Conservation (phyloP, 441 rosid species). For the Pelargonium cotyledonis region DNA sequence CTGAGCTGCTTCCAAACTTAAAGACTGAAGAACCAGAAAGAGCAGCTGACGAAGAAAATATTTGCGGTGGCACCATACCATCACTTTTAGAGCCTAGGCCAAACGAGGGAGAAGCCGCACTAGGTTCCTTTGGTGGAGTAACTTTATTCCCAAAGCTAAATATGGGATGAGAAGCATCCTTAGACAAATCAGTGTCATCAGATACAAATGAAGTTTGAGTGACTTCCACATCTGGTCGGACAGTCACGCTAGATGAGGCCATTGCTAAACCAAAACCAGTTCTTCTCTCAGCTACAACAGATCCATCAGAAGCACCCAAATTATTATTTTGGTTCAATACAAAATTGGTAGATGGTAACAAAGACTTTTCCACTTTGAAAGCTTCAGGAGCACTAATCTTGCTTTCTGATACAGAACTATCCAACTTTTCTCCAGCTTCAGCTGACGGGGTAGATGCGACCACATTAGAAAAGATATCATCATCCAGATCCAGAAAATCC, state of each 20-base stretch:
- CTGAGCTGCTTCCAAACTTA: slow-evolving; percentile 23
- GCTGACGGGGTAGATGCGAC: slow-evolving; percentile 20
- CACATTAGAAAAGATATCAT: slow-evolving; percentile 38
- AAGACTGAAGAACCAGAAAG: slow-evolving; percentile 21
- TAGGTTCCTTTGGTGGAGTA: slow-evolving; percentile 27
- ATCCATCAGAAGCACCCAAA: slow-evolving; percentile 29
- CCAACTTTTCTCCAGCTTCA: slow-evolving; percentile 31
- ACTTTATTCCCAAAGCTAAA: slow-evolving; percentile 28
- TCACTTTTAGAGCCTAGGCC: slow-evolving; percentile 21
- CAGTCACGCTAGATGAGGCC: slow-evolving; percentile 26
- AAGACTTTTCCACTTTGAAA: slow-evolving; percentile 25
- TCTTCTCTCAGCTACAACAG: slow-evolving; percentile 32
- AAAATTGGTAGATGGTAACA: slow-evolving; percentile 26
- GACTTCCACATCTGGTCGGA: slow-evolving; percentile 26
- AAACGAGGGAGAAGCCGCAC: slow-evolving; percentile 22
- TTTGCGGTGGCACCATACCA: slow-evolving; percentile 18
- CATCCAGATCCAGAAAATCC: slow-evolving; percentile 76
- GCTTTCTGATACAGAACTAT: slow-evolving; percentile 22
- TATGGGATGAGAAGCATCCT: slow-evolving; percentile 22
- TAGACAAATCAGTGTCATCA: slow-evolving; percentile 21
- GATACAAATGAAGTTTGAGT: slow-evolving; percentile 29
- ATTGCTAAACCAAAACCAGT: slow-evolving; percentile 21
- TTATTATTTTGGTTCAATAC: slow-evolving; percentile 29
- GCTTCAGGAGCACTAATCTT: slow-evolving; percentile 32
- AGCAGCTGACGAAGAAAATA: slow-evolving; percentile 8